These are phyloP conservation scores for Carex kokanica DNA, from an alignment of 176 grass and related monocot species.

Conservation along the genomic window DNA sequence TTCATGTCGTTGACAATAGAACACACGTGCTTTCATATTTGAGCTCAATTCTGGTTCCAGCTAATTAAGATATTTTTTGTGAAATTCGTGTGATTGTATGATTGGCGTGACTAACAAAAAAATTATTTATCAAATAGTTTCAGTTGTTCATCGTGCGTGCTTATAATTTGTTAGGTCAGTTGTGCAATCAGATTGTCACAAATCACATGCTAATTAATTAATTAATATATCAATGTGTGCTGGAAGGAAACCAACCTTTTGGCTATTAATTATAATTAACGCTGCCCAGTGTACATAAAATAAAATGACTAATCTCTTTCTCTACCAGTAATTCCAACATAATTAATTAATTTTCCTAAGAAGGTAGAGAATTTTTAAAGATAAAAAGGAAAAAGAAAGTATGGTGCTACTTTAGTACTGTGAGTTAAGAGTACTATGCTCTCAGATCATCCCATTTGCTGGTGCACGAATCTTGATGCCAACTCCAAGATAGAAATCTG, in stretches of 20 bases:
- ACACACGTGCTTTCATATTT: conserved; percentile 8
- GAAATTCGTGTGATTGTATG: not conserved
- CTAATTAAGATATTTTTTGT: not conserved
- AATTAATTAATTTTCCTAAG: not conserved
- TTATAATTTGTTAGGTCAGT: not conserved
- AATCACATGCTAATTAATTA: not conserved
- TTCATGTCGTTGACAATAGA: not conserved
- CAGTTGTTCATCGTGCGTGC: conserved; percentile 13
- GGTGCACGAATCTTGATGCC: not conserved
- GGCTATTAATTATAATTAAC: not conserved
- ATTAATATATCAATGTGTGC: not conserved
- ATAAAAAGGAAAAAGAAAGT: not conserved
- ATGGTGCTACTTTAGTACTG: not conserved
- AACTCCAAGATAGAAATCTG: not conserved
- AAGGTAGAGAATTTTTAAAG: not conserved
- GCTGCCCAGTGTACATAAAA: not conserved
- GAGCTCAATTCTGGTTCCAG: not conserved
- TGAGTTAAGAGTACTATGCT: not conserved
- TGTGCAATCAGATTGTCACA: conserved; percentile 11
- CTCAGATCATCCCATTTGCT: not conserved
- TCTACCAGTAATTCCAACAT: not conserved
- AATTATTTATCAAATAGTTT: not conserved
- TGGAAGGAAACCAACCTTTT: not conserved
- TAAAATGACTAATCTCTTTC: not conserved
- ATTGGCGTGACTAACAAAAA: not conserved